phyloP scores from a whole-genome alignment of 345 rosid species.

The Bretschneidera sinensis region DNA sequence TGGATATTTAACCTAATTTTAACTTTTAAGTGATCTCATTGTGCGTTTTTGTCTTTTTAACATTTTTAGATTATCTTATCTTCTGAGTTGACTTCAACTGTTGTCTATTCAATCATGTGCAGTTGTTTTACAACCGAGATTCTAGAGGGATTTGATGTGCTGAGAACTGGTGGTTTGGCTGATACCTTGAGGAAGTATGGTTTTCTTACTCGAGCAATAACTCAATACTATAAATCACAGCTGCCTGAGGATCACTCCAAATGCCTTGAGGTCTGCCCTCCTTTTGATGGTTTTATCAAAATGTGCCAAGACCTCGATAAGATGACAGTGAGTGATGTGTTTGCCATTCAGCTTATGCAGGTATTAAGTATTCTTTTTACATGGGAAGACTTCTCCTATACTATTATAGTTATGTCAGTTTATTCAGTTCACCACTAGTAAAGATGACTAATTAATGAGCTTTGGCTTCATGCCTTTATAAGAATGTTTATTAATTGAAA shows the following conservation, averaged over 20 bases:
- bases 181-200: constrained; percentile 80
- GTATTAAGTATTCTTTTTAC: constrained; percentile 31
- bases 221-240: constrained; percentile 47
- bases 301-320: constrained; percentile 76
- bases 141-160: constrained; percentile 84
- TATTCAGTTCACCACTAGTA: not conserved
- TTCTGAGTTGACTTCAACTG: no score
- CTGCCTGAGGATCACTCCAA: constrained; percentile 33
- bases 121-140: constrained; percentile 94
- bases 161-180: constrained; percentile 64
- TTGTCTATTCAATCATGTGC: constrained; percentile 16
- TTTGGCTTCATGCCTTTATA: not conserved
- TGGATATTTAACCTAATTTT: not conserved
- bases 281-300: constrained; percentile 51
- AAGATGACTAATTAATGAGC: not conserved
- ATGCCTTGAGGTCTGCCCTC: constrained; percentile 40
- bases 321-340: constrained; percentile 83
- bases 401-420: not conserved
- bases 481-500: not conserved
- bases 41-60: no score
- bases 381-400: not conserved
- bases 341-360: constrained; percentile 95
- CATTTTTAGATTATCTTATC: no score
- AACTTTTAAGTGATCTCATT: no score
- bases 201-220: constrained; percentile 61